phyloP scores from a whole-genome alignment of 225 moss, liverwort and hornwort genomes.

The Anthoceros angustus region DNA sequence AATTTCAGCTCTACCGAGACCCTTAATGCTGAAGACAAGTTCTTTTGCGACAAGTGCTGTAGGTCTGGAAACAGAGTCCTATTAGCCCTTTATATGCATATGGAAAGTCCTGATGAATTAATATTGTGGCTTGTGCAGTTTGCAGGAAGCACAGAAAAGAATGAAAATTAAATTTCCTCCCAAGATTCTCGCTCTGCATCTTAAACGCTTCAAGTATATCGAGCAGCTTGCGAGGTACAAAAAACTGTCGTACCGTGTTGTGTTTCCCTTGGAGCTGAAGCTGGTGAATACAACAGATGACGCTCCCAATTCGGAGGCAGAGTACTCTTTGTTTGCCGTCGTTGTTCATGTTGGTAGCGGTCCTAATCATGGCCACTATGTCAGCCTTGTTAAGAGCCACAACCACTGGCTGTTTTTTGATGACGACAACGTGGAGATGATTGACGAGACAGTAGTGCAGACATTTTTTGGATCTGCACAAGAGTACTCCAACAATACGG shows the following conservation, averaged over 20 bases:
- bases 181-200: constrained; percentile 80
- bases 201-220: constrained; percentile 97
- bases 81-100: too few species aligned
- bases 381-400: constrained; percentile 91
- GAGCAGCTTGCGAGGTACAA: constrained; percentile 94
- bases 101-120: too few species aligned
- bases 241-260: constrained; percentile 87
- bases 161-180: constrained; percentile 99
- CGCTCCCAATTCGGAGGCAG: constrained; percentile 85
- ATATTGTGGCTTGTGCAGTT: constrained; percentile 25
- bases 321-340: constrained; percentile 89
- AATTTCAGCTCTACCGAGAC: constrained; percentile 99
- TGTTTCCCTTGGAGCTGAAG: constrained; percentile 88
- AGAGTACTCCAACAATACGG: constrained; percentile 89
- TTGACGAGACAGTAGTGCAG: constrained; percentile 83
- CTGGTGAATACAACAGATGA: constrained; percentile 94
- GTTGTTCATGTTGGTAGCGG: constrained; percentile 98
- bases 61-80: constrained; percentile 24
- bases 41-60: constrained; percentile 99
- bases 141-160: constrained; percentile 99
- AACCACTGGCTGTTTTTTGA: constrained; percentile 97
- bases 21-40: constrained; percentile 94
- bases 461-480: constrained; percentile 97
- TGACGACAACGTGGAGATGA: constrained; percentile 96
- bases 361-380: constrained; percentile 91